Conservation (phyloP, 345 rosid species). For the Acer yangbiense region DNA sequence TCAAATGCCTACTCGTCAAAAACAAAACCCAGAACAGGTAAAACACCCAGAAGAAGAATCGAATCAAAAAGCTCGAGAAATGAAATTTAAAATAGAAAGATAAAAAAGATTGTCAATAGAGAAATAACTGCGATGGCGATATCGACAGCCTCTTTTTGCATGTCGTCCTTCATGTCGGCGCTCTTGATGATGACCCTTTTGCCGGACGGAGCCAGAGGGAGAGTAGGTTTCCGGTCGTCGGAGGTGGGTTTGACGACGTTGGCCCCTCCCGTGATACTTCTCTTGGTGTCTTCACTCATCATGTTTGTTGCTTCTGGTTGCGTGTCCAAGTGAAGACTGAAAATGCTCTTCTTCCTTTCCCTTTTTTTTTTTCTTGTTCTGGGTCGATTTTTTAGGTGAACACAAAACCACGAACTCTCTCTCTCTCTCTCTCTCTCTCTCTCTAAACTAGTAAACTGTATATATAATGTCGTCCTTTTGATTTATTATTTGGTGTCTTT, state of each 20-base stretch:
- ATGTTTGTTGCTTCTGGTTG: conserved; percentile 8
- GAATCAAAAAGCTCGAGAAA: conserved; percentile 14
- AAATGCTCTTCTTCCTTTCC: not conserved
- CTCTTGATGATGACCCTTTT: conserved; percentile 76
- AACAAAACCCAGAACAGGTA: conserved; percentile 4
- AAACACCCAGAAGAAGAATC: conserved; percentile 15
- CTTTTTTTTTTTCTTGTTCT: not conserved
- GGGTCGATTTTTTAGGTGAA: not conserved
- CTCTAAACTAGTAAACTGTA: too few relatives aligned
- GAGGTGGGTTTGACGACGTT: conserved; percentile 41
- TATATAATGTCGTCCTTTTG: too few relatives aligned
- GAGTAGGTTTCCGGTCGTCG: conserved; percentile 56
- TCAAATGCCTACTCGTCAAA: conserved; percentile 68
- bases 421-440: too few relatives aligned
- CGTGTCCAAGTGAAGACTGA: not conserved
- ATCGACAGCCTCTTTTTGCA: conserved; percentile 90
- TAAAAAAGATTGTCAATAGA: too few relatives aligned
- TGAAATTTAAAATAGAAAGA: conserved; percentile 18
- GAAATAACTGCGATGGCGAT: conserved; percentile 69
- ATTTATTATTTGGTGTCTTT: not conserved
- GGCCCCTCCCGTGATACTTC: conserved; percentile 52
- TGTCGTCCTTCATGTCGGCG: conserved; percentile 96
- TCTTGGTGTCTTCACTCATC: conserved; percentile 60
- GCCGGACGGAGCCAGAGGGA: conserved; percentile 42
- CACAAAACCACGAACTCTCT: not conserved